Evolutionary conservation across 202 grass and related monocot genomes (phyloP), one percentile per base, ranked within the genome.

Genomic region (Tripidium arundinaceum): DNA sequence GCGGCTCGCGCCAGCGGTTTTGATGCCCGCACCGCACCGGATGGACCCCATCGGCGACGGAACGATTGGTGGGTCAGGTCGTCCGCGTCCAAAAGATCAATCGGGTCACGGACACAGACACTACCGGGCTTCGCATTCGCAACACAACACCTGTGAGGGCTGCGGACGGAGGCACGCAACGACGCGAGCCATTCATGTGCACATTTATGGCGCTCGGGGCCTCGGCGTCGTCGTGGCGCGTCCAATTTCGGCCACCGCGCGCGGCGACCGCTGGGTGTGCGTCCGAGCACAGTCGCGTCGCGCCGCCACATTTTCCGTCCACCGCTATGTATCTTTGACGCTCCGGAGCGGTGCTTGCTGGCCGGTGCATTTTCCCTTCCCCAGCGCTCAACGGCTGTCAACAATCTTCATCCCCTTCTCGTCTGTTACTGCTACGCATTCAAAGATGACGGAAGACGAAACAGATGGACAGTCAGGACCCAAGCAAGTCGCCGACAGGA

Each of bases 161-260:
- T n/a, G n/a, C n/a, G n/a, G n/a, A n/a, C n/a, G n/a, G n/a, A n/a
- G n/a, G n/a, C n/a, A 39, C 65, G 10, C 55, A 59, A 59, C 55
- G 4, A 41, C 37, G 65, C 37, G 65, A 68, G 37, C 12, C 2
- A 24, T 15, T 55, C 84, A 34, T 77, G 79, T 78, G 79, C 85
- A 38, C 65, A 70, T 86, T 77, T 10, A 86, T 82, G 72, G 72
- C 55, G 9, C 40, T 62, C 29, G n/a, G n/a, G n/a, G n/a, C n/a
- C n/a, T n/a, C n/a, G n/a, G n/a, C n/a, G n/a, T n/a, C 68, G 68
- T 19, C 68, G 68, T 29, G 24, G 80, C 70, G 6, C 8, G 18
- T 29, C 74, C 21, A 14, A 6, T 22, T 55, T 9, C 69, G 18
- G 45, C 45, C 83, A 71, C 65, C 52, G 57, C 42, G 65, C 50